Conservation (phyloP, 345 rosid species). For the Sonneratia caseolaris region DNA sequence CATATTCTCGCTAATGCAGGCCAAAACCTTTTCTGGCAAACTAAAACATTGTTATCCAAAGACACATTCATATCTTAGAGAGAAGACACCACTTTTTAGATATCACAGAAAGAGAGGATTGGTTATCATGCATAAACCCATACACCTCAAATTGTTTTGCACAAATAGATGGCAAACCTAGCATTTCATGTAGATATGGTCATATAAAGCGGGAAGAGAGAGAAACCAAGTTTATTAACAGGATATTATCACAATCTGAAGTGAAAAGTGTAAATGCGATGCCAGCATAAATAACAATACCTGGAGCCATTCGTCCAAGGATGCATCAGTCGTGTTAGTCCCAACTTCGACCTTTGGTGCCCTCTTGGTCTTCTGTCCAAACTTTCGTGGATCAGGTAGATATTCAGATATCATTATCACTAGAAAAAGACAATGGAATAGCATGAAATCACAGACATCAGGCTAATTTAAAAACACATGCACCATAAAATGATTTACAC, state of each 20-base stretch:
- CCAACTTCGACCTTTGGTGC: constrained; percentile 85
- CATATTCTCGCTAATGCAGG: too few species aligned
- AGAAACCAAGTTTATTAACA: not conserved
- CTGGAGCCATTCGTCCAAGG: constrained; percentile 94
- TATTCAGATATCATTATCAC: not conserved
- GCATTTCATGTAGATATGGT: too few species aligned
- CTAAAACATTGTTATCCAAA: too few species aligned
- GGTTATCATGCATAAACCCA: too few species aligned
- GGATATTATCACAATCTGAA: not conserved
- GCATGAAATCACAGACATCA: not conserved
- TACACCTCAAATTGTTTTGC: too few species aligned
- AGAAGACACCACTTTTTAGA: too few species aligned
- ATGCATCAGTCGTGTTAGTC: constrained; percentile 52
- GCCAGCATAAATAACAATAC: constrained; percentile 17
- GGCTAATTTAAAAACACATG: constrained; percentile 1
- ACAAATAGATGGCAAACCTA: not conserved
- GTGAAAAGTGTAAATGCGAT: not conserved
- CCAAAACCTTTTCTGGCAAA: too few species aligned
- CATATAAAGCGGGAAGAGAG: not conserved
- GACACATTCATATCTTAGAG: too few species aligned
- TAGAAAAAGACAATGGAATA: not conserved
- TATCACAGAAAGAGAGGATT: too few species aligned
- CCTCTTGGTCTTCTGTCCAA: constrained; percentile 63
- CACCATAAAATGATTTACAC: too few species aligned
- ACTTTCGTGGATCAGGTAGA: not conserved